Evolutionary conservation across 768 basidiomycete genomes (phyloP), one percentile per base, ranked within the genome.

Genomic region (Gyrodon lividus): DNA sequence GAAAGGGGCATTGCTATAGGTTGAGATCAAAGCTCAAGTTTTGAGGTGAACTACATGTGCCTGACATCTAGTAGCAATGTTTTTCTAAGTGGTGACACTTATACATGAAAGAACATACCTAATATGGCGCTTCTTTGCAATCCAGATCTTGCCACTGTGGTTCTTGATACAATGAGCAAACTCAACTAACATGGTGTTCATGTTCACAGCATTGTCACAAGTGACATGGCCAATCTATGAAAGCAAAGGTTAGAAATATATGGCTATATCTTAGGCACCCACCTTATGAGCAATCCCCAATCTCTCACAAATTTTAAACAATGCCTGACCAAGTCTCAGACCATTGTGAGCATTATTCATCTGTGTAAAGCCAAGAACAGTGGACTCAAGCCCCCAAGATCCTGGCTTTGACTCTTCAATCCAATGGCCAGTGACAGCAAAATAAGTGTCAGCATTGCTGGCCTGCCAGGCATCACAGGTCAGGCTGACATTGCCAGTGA

Each of bases 281-380:
- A 71, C 72, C 57, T 71, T 71, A 31, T 69, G 54, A 10, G 23
- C 14, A 34, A 74, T 67, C 0, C 60, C 60, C 2, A 72, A 34
- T 1, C 60, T 58, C 2, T 56, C 9, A 1, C 60, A 48, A 23
- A 77, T 59, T 51, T 69, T 69, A 59, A 62, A 77, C 0, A 78
- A 56, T 0, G 70, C 74, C 26, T 70, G 70, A 0, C 74, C 70
- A 0, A 77, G 61, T 0, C 55, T 58, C 16, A 31, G 20, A 0
- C 76, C 75, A 54, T 69, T 60, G 45, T 79, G 75, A 0, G 70
- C 55, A 9, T 57, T 66, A 48, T 78, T 77, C 37, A 79, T 52
- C 12, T 55, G 60, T 0, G 52, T 57, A 30, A 77, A 78, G 0
- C 72, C 71, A 5, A 76, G 41, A 0, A 78, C 57, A 0, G 64